Evolutionary conservation across 1,139 yeast species (phyloP).

Genomic region (Debaryomyces fabryi): DNA sequence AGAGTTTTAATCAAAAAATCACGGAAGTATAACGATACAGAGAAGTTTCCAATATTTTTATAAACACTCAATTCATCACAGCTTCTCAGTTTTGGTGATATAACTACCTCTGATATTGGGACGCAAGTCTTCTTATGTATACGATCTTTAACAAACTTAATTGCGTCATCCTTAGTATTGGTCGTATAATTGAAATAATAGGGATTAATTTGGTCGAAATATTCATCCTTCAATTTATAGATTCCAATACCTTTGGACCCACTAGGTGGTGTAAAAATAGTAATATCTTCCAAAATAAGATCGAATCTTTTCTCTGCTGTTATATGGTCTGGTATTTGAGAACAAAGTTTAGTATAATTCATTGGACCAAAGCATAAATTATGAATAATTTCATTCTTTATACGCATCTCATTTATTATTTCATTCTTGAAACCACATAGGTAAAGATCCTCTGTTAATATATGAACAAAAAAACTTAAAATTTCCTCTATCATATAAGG

Average conservation of each 20-base stretch:
- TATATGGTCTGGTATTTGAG: slow-evolving; percentile 75
- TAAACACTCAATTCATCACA: slow-evolving; percentile 37
- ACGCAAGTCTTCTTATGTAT: slow-evolving; percentile 33
- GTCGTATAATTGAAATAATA: slow-evolving; percentile 78
- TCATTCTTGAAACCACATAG: slow-evolving; percentile 54
- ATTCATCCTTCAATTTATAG: slow-evolving; percentile 66
- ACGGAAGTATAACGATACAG: slow-evolving; percentile 54
- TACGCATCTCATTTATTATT: slow-evolving; percentile 53
- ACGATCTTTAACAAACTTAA: slow-evolving; percentile 57
- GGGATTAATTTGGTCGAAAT: slow-evolving; percentile 65
- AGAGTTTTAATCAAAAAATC: slow-evolving; percentile 55
- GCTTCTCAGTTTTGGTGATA: slow-evolving; percentile 46
- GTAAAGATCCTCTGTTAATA: slow-evolving; percentile 69
- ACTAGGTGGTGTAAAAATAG: slow-evolving; percentile 65
- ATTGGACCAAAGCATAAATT: slow-evolving; percentile 73
- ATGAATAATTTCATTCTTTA: slow-evolving; percentile 75
- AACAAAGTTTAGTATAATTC: slow-evolving; percentile 70
- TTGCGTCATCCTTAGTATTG: slow-evolving; percentile 75
- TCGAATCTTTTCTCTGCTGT: slow-evolving; percentile 76
- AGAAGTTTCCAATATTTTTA: slow-evolving; percentile 42
- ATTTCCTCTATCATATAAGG: slow-evolving; percentile 79
- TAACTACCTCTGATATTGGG: slow-evolving; percentile 45
- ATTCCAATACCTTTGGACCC: slow-evolving; percentile 68
- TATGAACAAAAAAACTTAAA: slow-evolving; percentile 65
- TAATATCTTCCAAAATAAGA: slow-evolving; percentile 57